Percentiles rank a stretch among this genome's conserved stretches.
These are phyloP conservation scores for Dioscorea zingiberensis DNA, from an alignment of 106 monocot species.

Conservation along the genomic window DNA sequence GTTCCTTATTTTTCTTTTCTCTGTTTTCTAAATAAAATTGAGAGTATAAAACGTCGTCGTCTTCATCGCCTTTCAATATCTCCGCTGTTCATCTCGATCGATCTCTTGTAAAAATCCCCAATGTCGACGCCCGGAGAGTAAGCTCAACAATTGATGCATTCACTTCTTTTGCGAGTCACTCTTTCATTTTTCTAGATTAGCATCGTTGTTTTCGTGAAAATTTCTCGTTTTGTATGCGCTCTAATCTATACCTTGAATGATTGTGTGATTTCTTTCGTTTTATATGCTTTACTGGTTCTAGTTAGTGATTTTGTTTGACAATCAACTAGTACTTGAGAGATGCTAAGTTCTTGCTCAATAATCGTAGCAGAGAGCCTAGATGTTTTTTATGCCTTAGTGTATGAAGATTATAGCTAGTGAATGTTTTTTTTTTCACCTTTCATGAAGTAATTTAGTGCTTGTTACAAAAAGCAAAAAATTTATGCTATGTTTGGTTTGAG, in stretches of 20 bases:
- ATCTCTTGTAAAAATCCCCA: background rate
- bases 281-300: background rate
- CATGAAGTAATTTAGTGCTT: no score
- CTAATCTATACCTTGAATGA: background rate
- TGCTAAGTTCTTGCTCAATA: no score
- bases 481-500: no score
- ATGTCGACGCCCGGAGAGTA: conserved; percentile 8
- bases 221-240: background rate
- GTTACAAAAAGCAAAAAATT: no score
- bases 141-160: background rate
- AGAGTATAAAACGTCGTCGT: background rate
- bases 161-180: background rate
- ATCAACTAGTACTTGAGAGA: no score
- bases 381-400: no score
- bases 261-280: background rate
- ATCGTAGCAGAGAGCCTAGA: no score
- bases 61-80: background rate
- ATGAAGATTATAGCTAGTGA: no score
- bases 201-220: background rate
- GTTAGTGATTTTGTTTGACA: no score
- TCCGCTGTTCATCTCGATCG: background rate
- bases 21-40: background rate
- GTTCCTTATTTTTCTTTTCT: background rate
- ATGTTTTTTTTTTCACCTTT: no score
- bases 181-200: background rate